These are phyloP conservation scores for Hyaloscypha hepaticicola DNA, from an alignment of 495 filamentous ascomycete species.

Conservation along the genomic window DNA sequence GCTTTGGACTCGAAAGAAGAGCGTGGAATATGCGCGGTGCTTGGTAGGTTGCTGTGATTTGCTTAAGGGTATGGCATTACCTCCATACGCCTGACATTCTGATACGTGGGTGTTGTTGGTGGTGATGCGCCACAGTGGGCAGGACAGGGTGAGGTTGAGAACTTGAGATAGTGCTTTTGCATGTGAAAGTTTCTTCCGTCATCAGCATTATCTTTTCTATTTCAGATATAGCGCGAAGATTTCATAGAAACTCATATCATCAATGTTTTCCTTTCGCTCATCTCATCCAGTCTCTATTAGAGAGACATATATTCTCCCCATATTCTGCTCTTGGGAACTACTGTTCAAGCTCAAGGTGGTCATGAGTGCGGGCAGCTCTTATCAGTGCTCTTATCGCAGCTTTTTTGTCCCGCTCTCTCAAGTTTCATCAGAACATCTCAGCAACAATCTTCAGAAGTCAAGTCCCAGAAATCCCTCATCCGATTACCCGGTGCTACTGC, in stretches of 20 bases:
- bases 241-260: too few relatives aligned
- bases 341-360: neutral
- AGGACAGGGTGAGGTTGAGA: neutral
- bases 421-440: neutral
- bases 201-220: neutral
- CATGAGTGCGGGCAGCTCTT: neutral
- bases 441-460: neutral
- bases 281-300: neutral
- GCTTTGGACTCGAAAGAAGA: neutral
- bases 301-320: neutral
- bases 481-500: neutral
- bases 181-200: neutral
- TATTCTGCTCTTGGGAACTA: neutral
- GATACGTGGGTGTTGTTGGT: slow-evolving; percentile 1
- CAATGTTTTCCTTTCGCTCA: neutral
- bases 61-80: neutral
- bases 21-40: neutral
- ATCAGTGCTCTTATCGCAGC: neutral
- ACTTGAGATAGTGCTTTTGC: neutral
- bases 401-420: neutral
- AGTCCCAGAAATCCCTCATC: neutral
- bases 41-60: neutral
- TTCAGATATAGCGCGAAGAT: neutral
- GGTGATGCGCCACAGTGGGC: neutral
- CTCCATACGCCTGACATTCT: neutral